Conservation (phyloP, 306 rosid species). For the Vigna unguiculata region DNA sequence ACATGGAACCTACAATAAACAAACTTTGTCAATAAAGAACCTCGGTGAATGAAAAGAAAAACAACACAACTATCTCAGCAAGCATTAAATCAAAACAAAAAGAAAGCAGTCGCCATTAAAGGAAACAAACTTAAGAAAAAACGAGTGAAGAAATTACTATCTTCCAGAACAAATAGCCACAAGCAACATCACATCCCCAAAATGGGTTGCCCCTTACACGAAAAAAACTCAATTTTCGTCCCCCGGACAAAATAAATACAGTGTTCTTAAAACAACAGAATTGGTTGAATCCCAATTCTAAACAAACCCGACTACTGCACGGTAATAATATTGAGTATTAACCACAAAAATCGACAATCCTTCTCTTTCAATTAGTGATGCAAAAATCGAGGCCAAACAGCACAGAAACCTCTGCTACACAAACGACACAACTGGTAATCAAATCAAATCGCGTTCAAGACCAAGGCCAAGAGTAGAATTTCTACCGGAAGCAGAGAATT, state of each 20-base stretch:
- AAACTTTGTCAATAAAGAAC: conserved; percentile 21
- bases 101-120: conserved; percentile 4
- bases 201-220: background rate
- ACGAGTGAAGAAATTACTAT: background rate
- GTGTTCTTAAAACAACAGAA: background rate
- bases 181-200: background rate
- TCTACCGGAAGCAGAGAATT: background rate
- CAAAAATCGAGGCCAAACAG: background rate
- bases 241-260: background rate
- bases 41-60: background rate
- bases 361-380: background rate
- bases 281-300: conserved; percentile 25
- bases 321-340: background rate
- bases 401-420: background rate
- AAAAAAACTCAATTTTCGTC: background rate
- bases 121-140: background rate
- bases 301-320: background rate
- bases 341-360: background rate
- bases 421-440: background rate
- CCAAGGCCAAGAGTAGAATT: background rate
- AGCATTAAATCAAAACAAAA: conserved; percentile 3
- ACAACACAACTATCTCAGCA: conserved; percentile 6
- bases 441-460: background rate
- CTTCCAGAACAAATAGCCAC: background rate
- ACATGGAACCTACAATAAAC: conserved; percentile 83